Percentiles rank a stretch among this genome's conserved stretches.
phyloP scores from a whole-genome alignment of 2,329 filamentous ascomycete genomes.

The Emergomyces orientalis region DNA sequence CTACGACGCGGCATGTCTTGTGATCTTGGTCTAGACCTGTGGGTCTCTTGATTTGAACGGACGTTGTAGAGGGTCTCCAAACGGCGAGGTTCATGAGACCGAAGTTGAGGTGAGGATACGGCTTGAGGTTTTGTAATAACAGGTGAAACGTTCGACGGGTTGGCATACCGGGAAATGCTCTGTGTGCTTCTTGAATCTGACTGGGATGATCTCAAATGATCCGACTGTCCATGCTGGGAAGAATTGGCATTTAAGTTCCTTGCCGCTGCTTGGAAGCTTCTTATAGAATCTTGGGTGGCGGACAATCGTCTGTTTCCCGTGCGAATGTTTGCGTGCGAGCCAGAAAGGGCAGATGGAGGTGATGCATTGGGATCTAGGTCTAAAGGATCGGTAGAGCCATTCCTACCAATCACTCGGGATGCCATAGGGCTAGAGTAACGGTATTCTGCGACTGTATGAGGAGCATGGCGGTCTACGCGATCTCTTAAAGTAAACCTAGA shows the following conservation, averaged over 20 bases:
- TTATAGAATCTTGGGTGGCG: neutral
- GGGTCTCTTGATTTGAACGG: conserved; percentile 8
- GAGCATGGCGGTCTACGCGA: too few relatives aligned
- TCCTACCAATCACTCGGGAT: conserved; percentile 3
- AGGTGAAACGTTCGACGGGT: neutral
- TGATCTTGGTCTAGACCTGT: conserved; percentile 17
- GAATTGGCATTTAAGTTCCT: neutral
- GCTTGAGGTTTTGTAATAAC: neutral
- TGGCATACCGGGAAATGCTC: neutral
- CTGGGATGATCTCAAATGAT: neutral
- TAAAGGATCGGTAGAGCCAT: conserved; percentile 1
- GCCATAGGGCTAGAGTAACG: neutral
- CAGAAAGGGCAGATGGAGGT: conserved; percentile 9
- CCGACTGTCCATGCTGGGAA: neutral
- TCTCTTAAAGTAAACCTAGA: neutral
- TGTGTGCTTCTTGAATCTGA: neutral
- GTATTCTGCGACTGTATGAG: neutral
- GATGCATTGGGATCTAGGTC: neutral
- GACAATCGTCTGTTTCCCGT: neutral
- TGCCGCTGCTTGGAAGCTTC: neutral
- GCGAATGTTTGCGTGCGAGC: neutral
- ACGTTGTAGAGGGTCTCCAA: conserved; percentile 7
- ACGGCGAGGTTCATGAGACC: conserved; percentile 5
- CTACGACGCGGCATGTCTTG: conserved; percentile 15
- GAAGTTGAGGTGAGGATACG: conserved; percentile 1